These are phyloP conservation scores for Vairimorpha necatrix DNA, from an alignment of 371 early-diverging fungal species.

Conservation along the genomic window DNA sequence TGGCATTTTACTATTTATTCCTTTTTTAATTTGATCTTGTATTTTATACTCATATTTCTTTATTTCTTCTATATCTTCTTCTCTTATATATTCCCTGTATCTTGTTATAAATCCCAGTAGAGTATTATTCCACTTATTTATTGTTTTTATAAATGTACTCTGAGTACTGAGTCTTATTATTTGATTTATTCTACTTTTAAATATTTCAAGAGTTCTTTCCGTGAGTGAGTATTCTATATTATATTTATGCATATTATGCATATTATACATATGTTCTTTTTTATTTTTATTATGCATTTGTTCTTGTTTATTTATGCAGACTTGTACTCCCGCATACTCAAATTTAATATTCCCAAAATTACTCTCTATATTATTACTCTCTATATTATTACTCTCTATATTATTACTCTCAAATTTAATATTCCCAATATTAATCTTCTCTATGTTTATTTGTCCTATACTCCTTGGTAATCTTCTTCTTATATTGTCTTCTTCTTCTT, in stretches of 20 bases:
- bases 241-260: not conserved
- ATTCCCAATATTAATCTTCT: conserved; percentile 69
- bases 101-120: conserved; percentile 90
- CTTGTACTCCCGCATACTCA: conserved; percentile 77
- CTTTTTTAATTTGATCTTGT: conserved; percentile 94
- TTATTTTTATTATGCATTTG: not conserved
- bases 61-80: conserved; percentile 78
- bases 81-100: conserved; percentile 90
- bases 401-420: conserved; percentile 77
- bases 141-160: conserved; percentile 91
- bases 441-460: conserved; percentile 10
- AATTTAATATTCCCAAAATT: conserved; percentile 77
- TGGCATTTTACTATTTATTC: conserved; percentile 96
- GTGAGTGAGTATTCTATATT: conserved; percentile 68
- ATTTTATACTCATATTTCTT: conserved; percentile 80
- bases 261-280: too few species aligned
- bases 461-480: not conserved
- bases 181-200: conserved; percentile 87
- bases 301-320: conserved; percentile 67
- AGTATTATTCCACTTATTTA: conserved; percentile 89
- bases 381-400: too few species aligned
- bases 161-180: conserved; percentile 89
- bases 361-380: too few species aligned
- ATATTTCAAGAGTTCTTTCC: conserved; percentile 77
- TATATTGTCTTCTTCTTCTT: not conserved